phyloP scores from a whole-genome alignment of 257 asterid genomes.

The Solanum chaucha region DNA sequence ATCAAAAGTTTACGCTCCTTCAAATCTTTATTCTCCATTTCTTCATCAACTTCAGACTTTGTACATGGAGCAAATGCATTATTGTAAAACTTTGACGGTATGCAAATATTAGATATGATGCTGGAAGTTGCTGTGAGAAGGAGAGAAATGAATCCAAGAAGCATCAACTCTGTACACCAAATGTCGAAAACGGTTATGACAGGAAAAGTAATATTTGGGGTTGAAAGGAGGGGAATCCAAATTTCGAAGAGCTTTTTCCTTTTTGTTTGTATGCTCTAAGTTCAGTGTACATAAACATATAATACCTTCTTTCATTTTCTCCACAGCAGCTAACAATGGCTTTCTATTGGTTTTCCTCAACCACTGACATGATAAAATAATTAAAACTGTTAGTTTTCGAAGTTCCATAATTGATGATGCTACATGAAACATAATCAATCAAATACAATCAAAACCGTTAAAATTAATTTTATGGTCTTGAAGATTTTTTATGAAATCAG shows the following conservation, averaged over 20 bases:
- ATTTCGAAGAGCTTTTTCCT: neutral
- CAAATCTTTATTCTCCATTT: slow-evolving; percentile 20
- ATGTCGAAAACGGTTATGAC: slow-evolving; percentile 1
- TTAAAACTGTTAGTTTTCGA: neutral
- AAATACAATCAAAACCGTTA: neutral
- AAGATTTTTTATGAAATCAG: neutral
- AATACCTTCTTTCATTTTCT: slow-evolving; percentile 61
- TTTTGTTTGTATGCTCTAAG: no score
- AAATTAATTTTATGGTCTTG: neutral
- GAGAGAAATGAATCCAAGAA: slow-evolving; percentile 96
- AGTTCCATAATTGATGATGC: neutral
- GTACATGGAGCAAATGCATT: slow-evolving; percentile 80
- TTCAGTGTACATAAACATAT: neutral
- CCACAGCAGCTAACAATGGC: slow-evolving; percentile 86
- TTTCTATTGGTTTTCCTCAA: slow-evolving; percentile 67
- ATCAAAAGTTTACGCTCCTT: slow-evolving; percentile 53
- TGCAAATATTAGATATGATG: slow-evolving; percentile 79
- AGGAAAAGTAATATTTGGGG: neutral
- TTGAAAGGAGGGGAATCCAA: neutral
- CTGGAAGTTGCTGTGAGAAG: slow-evolving; percentile 90
- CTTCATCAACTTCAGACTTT: slow-evolving; percentile 43
- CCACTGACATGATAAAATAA: slow-evolving; percentile 49
- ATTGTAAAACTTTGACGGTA: slow-evolving; percentile 68
- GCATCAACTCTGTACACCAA: slow-evolving; percentile 78
- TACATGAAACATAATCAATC: neutral